Base-by-base conservation (phyloP, 2,329 filamentous ascomycete genomes). In the Incumbomyces lentus region DNA sequence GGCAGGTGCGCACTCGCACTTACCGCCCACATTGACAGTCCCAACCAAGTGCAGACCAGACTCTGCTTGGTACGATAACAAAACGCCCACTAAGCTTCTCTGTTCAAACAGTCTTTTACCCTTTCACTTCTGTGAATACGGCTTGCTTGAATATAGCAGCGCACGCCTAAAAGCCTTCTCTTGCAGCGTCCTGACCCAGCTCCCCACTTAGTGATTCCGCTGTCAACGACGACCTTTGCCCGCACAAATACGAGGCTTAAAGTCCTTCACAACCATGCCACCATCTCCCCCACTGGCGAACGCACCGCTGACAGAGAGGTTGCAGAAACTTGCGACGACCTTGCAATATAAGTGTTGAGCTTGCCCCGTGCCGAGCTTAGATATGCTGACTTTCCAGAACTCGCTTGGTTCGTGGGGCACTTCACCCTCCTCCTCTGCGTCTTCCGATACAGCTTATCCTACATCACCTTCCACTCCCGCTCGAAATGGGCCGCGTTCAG, bases 401-500 rank as follows among this genome's bases (percentile, higher is more conserved):
- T 45, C 41, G 55, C 52, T 18, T 57, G 55, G 55, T 57, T 57
- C 34, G 40, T 50, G 19, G 55, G 90, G 58, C 92, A 98, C 65
- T 71, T 95, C 51, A 84, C 82, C 33, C 79, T 96, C 52, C 82
- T 98, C 56, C 70, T 94, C 57, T 82, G 80, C 61, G 86, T 90
- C 44, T 64, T 84, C 60, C 84, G 88, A 63, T 98, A 96, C 68
- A 69, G 74, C 53, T 67, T 96, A 52, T 93, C 88, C 40, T 94
- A 87, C 73, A 68, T 95, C 49, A 83, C 84, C 60, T 84, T 96
- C 75, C 93, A 94, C 75, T 88, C 80, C 66, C 84, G 84, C 64
- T 81, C 81, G 48, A 70, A 78, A 62, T 79, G 80, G 73, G 89
- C 90, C 40, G 75, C 78, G 56, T 81, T 92, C 66, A 84, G 84